Evolutionary conservation across 345 rosid genomes (phyloP), one percentile per base, ranked within the genome.

Genomic region (Triadica sebifera): DNA sequence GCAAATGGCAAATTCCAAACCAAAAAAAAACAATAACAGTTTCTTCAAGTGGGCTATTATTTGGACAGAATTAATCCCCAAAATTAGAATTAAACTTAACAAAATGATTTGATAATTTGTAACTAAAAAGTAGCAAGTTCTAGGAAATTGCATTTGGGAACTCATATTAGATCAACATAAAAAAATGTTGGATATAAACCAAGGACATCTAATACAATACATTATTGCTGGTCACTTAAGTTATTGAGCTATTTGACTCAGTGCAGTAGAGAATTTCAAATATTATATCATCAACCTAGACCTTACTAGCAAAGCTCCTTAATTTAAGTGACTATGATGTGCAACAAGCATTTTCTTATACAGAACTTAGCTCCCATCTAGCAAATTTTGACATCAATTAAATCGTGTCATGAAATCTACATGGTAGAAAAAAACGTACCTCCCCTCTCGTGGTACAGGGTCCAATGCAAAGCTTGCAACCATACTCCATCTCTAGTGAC

Each of bases 381-480:
- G 25, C 8, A 24, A 55, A 0, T 8, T 55, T 7, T 1, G 34
- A 2, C 24, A 19, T 2, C 19, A 0, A 10, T 6, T 9, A 55
- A 55, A 55, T 20, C 6, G 11, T 10, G 19, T 25, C 17, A 59
- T 25, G 64, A 59, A 12, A 8, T 19, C 11, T 1, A 61, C 3
- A 61, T 13, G 1, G 20, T 61, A 37, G 46, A 8, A 43, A n/a
- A 43, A 0, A 55, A 62, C 34, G 17, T 85, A 91, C 99, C 99
- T 96, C 99, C 39, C 98, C 98, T 85, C 98, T 86, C 10, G 97
- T 96, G 70, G 98, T 96, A 77, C 98, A 96, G 58, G 99, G 99
- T 61, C 98, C 98, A 20, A 93, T 96, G 87, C 99, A 96, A 9
- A 96, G 89, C 34, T 29, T 29, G 34, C 34, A 29, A 29, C 34